Evolutionary conservation across 257 asterid species (phyloP).

Genomic region (Schizonepeta tenuifolia): DNA sequence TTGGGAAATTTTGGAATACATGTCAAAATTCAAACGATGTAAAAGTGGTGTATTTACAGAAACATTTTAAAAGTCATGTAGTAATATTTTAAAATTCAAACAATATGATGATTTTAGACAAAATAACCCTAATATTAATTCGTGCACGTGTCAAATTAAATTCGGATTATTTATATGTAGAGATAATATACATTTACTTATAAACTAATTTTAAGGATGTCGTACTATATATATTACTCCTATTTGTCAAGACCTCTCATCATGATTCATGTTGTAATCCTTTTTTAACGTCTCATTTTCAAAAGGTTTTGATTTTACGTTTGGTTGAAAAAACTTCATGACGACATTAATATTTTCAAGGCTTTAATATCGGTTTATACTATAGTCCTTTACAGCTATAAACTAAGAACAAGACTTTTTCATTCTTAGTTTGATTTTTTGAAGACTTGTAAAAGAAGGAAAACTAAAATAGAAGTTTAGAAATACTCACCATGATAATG

Average conservation of each 20-base stretch:
- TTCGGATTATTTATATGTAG: not conserved
- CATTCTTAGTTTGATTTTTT: not conserved
- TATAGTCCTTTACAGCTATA: too few species aligned
- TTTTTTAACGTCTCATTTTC: not conserved
- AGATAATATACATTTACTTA: too few species aligned
- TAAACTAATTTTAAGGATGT: too few species aligned
- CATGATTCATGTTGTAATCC: not conserved
- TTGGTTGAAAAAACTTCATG: not conserved
- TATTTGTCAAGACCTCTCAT: not conserved
- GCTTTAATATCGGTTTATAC: too few species aligned
- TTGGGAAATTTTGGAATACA: too few species aligned
- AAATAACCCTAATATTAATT: too few species aligned
- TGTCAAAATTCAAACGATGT: too few species aligned
- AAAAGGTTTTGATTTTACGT: not conserved
- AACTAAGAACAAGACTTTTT: not conserved
- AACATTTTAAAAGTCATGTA: too few species aligned
- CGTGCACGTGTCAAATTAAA: not conserved
- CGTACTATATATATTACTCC: too few species aligned
- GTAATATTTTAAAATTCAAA: too few species aligned
- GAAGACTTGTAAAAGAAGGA: not conserved
- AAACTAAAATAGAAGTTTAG: not conserved
- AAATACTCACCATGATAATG: slow-evolving; percentile 72
- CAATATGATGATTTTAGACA: too few species aligned
- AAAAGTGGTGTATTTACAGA: too few species aligned
- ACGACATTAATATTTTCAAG: not conserved